A percentile compares a stretch with the other conserved stretches of the same genome.
phyloP scores from a whole-genome alignment of 1,284 basidiomycete species.

The Neotropicomus parvogracilis region DNA sequence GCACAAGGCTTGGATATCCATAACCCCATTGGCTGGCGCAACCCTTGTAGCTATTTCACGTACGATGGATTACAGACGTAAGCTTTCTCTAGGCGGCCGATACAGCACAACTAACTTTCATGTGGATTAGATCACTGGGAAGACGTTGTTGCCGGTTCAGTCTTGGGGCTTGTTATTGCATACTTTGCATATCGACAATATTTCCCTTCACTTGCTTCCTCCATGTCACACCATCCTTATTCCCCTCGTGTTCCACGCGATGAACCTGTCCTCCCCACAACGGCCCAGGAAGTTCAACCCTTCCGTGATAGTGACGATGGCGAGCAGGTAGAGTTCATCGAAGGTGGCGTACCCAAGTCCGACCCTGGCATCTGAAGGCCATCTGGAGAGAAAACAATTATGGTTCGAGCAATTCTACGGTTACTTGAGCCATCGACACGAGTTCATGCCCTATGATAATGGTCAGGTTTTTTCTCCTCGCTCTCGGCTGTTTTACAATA shows the following conservation, averaged over 20 bases:
- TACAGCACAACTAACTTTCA: constrained; percentile 1
- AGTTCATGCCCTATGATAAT: not conserved
- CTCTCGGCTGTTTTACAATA: not conserved
- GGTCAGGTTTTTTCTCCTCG: not conserved
- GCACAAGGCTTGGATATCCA: constrained; percentile 82
- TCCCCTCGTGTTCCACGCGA: constrained; percentile 63
- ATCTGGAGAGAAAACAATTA: constrained; percentile 36
- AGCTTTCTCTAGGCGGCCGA: constrained; percentile 26
- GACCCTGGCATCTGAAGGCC: constrained; percentile 34
- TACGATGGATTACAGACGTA: constrained; percentile 86
- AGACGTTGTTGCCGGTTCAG: constrained; percentile 78
- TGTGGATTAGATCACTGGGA: constrained; percentile 73
- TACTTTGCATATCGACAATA: constrained; percentile 84
- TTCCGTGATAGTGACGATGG: constrained; percentile 14
- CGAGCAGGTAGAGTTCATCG: constrained; percentile 28
- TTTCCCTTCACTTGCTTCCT: constrained; percentile 60
- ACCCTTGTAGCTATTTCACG: constrained; percentile 88
- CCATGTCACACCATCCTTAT: constrained; percentile 69
- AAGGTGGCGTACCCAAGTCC: constrained; percentile 21
- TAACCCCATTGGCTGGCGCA: constrained; percentile 77
- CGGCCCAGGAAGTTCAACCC: constrained; percentile 7
- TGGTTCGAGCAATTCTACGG: constrained; percentile 8
- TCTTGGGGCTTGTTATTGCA: constrained; percentile 70
- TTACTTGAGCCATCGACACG: constrained; percentile 12
- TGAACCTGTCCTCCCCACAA: constrained; percentile 39